Evolutionary conservation across 2,329 filamentous ascomycete genomes (phyloP).

Genomic region (Cercospora sp.): DNA sequence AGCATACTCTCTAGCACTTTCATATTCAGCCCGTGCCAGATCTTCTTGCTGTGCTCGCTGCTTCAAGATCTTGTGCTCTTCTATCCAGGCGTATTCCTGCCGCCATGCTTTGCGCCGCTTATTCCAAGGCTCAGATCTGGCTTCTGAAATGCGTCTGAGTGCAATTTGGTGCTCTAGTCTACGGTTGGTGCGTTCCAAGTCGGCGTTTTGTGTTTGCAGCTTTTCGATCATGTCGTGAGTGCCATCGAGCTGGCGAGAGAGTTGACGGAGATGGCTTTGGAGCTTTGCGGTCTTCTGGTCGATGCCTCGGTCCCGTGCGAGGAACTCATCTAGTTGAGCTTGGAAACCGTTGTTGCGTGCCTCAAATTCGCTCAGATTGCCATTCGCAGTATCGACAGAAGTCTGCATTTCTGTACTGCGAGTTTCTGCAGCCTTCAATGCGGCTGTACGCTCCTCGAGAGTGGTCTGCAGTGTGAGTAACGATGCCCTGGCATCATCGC

Average conservation of each 20-base stretch:
- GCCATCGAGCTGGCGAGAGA: background rate
- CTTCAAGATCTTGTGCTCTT: background rate
- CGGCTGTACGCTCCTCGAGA: background rate
- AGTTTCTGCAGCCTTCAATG: background rate
- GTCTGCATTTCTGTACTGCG: background rate
- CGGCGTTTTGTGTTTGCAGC: background rate
- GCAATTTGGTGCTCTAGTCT: background rate
- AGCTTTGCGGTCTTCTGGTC: background rate
- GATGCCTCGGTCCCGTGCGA: background rate
- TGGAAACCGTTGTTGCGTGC: background rate
- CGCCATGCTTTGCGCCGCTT: background rate
- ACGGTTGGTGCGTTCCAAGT: background rate
- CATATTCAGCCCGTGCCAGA: background rate
- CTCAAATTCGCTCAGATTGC: background rate
- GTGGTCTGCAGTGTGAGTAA: background rate
- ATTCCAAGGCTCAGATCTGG: background rate
- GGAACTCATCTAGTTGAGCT: background rate
- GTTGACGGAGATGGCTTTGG: background rate
- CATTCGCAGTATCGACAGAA: background rate
- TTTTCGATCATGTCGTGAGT: background rate
- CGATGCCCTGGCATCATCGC: background rate
- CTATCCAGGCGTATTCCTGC: background rate
- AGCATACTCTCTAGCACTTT: background rate
- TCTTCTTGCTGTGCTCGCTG: background rate
- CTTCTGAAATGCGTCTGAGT: background rate